Evolutionary conservation across 2,329 filamentous ascomycete species (phyloP), one percentile per base, ranked within the genome.

Genomic region (Bipolaris gigantea): DNA sequence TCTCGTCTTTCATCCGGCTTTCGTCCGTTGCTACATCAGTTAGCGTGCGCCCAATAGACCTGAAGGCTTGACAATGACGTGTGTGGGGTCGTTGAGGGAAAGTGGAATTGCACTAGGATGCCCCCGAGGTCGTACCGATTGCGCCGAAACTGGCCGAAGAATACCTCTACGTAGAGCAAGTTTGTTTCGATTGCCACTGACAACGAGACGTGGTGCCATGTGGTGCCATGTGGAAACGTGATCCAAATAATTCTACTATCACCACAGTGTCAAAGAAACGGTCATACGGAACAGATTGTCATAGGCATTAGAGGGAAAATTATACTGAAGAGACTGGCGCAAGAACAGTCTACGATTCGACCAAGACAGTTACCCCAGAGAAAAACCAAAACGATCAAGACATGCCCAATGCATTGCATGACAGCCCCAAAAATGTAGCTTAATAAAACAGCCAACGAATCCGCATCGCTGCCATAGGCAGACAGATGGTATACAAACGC

Each of bases 401-500:
- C 5, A 16, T 48, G 23, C 21, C 16, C 46, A 33, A 25, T 27
- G 27, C 38, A 48, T 44, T 35, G 40, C 21, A 25, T 48, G 25
- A 34, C 25, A 30, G 9, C 36, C 27, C 27, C n/a, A n/a, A 30
- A 30, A 30, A 30, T 23, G 21, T n/a, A 25, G 27, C 13, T 4
- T 30, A 48, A 48, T 41, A 36, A 23, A 48, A 48, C 39, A 32
- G 11, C 19, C 21, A 52, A 21, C 13, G 32, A 38, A n/a, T 9
- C 43, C 44, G 33, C 44, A 35, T 21, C 34, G 35, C 43, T 55
- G 53, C 53, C 53, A 55, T 55, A 21, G 48, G 53, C 53, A 55
- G 53, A 19, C 11, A 19, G 35, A 39, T 52, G 45, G 50, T 40
- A 44, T 40, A 27, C 34, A 36, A 55, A 55, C 53, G 40, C 40